These are phyloP conservation scores for Leccinum incarnatum DNA, from an alignment of 768 basidiomycete species.

Conservation along the genomic window DNA sequence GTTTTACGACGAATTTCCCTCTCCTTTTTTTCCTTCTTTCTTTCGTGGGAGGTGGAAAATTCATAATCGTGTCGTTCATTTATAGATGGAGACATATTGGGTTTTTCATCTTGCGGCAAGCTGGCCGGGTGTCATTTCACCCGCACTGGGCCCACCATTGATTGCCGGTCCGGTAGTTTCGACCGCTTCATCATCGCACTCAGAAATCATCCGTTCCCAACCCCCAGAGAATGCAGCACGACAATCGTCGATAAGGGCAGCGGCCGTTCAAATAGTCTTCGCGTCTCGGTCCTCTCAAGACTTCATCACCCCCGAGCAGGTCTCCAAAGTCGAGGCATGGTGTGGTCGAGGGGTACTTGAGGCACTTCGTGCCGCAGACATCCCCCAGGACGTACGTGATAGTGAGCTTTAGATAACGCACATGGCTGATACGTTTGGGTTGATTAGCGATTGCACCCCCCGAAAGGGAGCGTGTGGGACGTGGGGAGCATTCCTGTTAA, in stretches of 20 bases:
- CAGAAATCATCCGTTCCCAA: constrained; percentile 4
- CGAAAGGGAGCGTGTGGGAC: constrained; percentile 59
- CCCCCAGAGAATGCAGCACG: constrained; percentile 1
- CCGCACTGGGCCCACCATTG: constrained; percentile 38
- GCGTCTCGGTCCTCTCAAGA: constrained; percentile 69
- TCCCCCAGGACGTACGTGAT: constrained; percentile 47
- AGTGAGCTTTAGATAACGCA: not conserved
- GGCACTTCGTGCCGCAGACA: constrained; percentile 47
- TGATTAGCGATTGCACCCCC: constrained; percentile 50
- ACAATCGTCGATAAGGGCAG: constrained; percentile 57
- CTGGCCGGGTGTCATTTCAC: constrained; percentile 45
- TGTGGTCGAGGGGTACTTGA: constrained; percentile 57
- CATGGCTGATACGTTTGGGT: constrained; percentile 11
- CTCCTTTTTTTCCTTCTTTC: not conserved
- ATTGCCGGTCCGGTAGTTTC: constrained; percentile 45
- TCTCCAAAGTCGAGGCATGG: constrained; percentile 60
- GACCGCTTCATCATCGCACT: not conserved
- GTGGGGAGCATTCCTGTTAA: not conserved
- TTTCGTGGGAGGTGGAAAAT: not conserved
- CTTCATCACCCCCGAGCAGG: constrained; percentile 72
- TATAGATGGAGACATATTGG: constrained; percentile 85
- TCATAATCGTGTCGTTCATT: constrained; percentile 1
- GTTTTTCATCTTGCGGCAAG: constrained; percentile 74
- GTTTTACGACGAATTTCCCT: not conserved
- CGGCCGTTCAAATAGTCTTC: constrained; percentile 79